A percentile compares a stretch with the other conserved stretches of the same genome.
These are phyloP conservation scores for Colletotrichum filicis DNA, from an alignment of 2,329 filamentous ascomycete species.

Conservation along the genomic window DNA sequence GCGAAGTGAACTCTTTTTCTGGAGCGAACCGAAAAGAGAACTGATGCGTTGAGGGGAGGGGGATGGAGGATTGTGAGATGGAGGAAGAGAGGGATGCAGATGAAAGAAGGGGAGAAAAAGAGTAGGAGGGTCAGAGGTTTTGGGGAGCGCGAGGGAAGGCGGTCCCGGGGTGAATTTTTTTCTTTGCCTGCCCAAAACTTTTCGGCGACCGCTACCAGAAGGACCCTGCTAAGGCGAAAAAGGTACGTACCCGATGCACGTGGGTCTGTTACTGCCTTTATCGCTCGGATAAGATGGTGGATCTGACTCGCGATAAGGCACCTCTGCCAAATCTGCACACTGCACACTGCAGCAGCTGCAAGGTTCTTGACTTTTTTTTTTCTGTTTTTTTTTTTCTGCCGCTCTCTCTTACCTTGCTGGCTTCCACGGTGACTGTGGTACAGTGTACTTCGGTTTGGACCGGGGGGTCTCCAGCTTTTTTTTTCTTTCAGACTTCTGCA, in stretches of 20 bases:
- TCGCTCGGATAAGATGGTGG: constrained; percentile 19
- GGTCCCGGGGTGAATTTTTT: constrained; percentile 32
- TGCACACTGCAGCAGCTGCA: not conserved
- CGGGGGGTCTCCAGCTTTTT: constrained; percentile 10
- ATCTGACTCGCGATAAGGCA: constrained; percentile 35
- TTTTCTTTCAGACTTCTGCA: not conserved
- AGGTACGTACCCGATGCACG: constrained; percentile 22
- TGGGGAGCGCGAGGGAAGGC: constrained; percentile 27
- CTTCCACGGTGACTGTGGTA: not conserved
- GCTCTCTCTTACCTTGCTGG: not conserved
- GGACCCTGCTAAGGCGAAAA: constrained; percentile 34
- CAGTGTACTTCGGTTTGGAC: not conserved
- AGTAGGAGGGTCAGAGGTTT: constrained; percentile 30
- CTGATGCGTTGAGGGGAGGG: constrained; percentile 16
- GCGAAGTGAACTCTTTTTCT: constrained; percentile 11
- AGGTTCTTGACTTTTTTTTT: constrained; percentile 18
- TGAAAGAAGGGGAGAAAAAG: constrained; percentile 12
- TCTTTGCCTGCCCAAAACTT: constrained; percentile 28
- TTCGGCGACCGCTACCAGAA: constrained; percentile 24
- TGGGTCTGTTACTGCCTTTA: constrained; percentile 9
- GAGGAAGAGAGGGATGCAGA: constrained; percentile 32
- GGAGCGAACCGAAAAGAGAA: constrained; percentile 29
- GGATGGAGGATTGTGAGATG: constrained; percentile 29
- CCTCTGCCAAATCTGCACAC: constrained; percentile 10
- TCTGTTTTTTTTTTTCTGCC: not conserved